These are phyloP conservation scores for Kwoniella bestiolae DNA, from an alignment of 768 basidiomycete species.

Conservation along the genomic window DNA sequence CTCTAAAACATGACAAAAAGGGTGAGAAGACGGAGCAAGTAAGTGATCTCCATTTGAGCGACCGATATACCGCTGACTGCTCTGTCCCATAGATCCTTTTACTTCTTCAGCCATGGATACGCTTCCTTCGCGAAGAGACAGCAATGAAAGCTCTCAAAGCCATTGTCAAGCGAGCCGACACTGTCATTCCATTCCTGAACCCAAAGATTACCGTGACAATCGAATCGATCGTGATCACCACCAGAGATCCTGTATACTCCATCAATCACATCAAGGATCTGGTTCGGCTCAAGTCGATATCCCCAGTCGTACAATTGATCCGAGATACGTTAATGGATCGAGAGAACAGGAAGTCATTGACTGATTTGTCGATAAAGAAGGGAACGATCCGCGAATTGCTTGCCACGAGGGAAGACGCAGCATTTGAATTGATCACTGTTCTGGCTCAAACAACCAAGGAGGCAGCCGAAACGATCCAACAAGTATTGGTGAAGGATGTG, in stretches of 20 bases:
- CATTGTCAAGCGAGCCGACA: slow-evolving; percentile 23
- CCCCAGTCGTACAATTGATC: not conserved
- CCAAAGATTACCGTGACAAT: slow-evolving; percentile 6
- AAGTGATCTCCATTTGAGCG: slow-evolving; percentile 15
- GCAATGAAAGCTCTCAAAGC: slow-evolving; percentile 12
- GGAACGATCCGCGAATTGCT: slow-evolving; percentile 14
- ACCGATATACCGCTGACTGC: not conserved
- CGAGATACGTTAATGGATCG: not conserved
- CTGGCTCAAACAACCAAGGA: not conserved
- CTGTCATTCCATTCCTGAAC: not conserved
- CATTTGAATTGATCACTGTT: slow-evolving; percentile 10
- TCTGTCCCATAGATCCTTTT: slow-evolving; percentile 20
- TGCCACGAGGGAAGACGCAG: not conserved
- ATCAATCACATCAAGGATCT: slow-evolving; percentile 29
- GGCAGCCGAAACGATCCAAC: not conserved
- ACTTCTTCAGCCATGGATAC: slow-evolving; percentile 39
- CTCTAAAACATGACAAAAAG: slow-evolving; percentile 32
- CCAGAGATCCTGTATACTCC: slow-evolving; percentile 24
- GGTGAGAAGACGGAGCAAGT: slow-evolving; percentile 23
- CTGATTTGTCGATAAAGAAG: slow-evolving; percentile 17
- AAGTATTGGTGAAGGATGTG: slow-evolving; percentile 9
- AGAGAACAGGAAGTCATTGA: not conserved
- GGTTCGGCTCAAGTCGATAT: slow-evolving; percentile 5
- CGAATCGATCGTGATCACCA: slow-evolving; percentile 17
- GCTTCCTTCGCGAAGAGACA: slow-evolving; percentile 27